Percentiles rank a stretch among this genome's conserved stretches.
Evolutionary conservation across 345 rosid species (phyloP).

Genomic region (Populus tremula): DNA sequence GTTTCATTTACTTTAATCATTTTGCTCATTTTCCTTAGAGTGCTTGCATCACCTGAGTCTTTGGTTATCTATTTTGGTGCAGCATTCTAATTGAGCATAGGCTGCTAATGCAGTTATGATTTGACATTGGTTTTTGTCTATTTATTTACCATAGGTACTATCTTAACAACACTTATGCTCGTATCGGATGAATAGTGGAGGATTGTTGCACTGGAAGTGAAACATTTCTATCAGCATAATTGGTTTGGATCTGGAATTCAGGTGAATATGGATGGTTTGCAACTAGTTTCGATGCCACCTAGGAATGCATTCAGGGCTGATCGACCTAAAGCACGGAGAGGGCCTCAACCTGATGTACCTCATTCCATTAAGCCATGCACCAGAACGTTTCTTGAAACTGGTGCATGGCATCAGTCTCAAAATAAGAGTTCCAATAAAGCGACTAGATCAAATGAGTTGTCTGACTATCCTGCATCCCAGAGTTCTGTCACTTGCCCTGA

Average conservation of each 20-base stretch:
- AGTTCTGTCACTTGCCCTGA: conserved; percentile 16
- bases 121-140: background rate
- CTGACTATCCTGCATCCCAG: conserved; percentile 16
- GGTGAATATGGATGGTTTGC: conserved; percentile 36
- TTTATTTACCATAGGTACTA: conserved; percentile 24
- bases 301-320: conserved; percentile 26
- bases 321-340: conserved; percentile 14
- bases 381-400: conserved; percentile 27
- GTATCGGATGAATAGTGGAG: conserved; percentile 37
- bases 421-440: conserved; percentile 21
- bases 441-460: conserved; percentile 20
- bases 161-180: conserved; percentile 30
- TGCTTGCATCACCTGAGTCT: background rate
- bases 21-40: background rate
- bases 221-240: conserved; percentile 28
- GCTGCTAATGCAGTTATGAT: background rate
- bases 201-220: conserved; percentile 34
- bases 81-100: background rate
- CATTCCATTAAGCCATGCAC: conserved; percentile 19
- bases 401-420: conserved; percentile 25
- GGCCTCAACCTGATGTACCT: conserved; percentile 21
- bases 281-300: conserved; percentile 27
- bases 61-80: background rate
- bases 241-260: conserved; percentile 24
- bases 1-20: background rate